Base-by-base conservation (phyloP, 2,329 filamentous ascomycete genomes). In the Pestalotiopsis sp. region DNA sequence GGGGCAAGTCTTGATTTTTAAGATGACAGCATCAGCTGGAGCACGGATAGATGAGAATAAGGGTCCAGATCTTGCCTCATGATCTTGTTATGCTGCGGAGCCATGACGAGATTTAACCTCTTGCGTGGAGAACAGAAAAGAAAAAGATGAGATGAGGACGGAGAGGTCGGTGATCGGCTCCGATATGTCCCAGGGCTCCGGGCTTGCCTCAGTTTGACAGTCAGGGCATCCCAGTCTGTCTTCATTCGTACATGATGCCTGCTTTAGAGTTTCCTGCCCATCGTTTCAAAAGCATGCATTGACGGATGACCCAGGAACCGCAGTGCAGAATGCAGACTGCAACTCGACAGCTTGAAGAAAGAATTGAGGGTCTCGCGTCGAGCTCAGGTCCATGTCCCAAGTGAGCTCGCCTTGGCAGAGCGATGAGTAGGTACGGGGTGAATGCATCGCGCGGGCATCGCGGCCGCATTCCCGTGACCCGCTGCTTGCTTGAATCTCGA, bases 81-180 rank as follows among this genome's bases (percentile, higher is more conserved):
- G 59, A 41, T 39, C 31, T 20, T 39, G 6, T 20, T 31, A 20
- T 13, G 23, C 58, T 17, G 17, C 17, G 25, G 59, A 20, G 27
- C 27, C 27, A 39, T 62, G 59, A 39, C 59, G 31, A 39, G 13
- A n/a, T 62, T 62, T 27, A 39, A 13, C 9, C 59, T 39, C 45
- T 62, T 4, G 11, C 11, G 59, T 27, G 27, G 31, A 36, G 31
- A 36, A 36, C 31, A 62, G n/a, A 52, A 20, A 52, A 3, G 20
- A n/a, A 52, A n/a, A 62, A 62, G 59, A 62, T n/a, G 27, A 39
- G 31, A 62, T 20, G 59, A 62, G 12, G 17, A 36, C 25, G 31
- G 27, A 17, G 59, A 20, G 56, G 31, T 62, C 59, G 59, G 59
- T 62, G 59, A 20, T 62, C 59, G 59, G 59, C 59, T 36, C 36